Conservation (phyloP, 108 stramenopile species). For the Bacterosira constricta region DNA sequence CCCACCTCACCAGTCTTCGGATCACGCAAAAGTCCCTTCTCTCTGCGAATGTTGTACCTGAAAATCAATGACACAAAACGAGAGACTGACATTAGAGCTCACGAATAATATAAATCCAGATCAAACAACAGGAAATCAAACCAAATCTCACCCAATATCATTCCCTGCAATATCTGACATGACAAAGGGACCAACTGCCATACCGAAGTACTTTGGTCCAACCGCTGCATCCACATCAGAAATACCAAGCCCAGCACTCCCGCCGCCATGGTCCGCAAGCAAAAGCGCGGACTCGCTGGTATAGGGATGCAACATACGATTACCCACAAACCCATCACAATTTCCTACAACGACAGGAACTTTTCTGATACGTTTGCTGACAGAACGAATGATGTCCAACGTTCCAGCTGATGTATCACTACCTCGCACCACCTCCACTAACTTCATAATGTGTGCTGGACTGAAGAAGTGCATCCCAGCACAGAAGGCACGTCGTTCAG, state of each 20-base stretch:
- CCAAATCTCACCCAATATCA: constrained; percentile 77
- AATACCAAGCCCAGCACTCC: constrained; percentile 59
- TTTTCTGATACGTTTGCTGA: constrained; percentile 91
- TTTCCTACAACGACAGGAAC: constrained; percentile 95
- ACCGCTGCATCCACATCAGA: constrained; percentile 78
- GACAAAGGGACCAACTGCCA: constrained; percentile 89
- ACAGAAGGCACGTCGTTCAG: constrained; percentile 64
- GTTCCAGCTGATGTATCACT: constrained; percentile 62
- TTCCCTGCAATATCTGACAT: constrained; percentile 96
- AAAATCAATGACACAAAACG: background rate
- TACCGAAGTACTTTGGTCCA: constrained; percentile 65
- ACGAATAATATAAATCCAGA: background rate
- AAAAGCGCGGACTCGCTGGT: constrained; percentile 69
- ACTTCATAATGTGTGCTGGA: constrained; percentile 94
- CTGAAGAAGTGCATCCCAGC: constrained; percentile 98
- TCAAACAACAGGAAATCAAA: constrained; percentile 8
- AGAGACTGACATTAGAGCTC: background rate
- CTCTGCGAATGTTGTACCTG: constrained; percentile 77
- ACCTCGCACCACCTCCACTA: constrained; percentile 92
- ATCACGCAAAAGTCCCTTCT: constrained; percentile 67
- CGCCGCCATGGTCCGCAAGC: constrained; percentile 59
- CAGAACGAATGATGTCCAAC: constrained; percentile 67
- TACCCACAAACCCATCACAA: constrained; percentile 98
- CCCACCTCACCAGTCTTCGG: constrained; percentile 51
- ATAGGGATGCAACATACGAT: constrained; percentile 93